Evolutionary conservation across 1,284 basidiomycete species (phyloP).

Genomic region (Kwoniella shivajii): DNA sequence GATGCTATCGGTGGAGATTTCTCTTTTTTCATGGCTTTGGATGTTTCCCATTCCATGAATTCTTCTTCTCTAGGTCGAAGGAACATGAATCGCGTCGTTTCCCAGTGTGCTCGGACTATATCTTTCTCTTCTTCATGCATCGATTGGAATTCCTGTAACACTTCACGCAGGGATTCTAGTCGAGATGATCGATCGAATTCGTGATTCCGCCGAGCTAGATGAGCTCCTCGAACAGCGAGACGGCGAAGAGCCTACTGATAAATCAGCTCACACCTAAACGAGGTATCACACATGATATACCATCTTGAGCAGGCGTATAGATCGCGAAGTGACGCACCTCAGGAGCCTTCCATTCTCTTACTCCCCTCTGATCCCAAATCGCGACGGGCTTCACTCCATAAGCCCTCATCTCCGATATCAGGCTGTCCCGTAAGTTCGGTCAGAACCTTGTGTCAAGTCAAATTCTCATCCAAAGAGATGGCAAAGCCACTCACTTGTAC

Average conservation of each 20-base stretch:
- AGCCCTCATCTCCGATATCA: slow-evolving; percentile 44
- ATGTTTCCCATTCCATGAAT: background rate
- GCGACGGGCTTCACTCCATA: slow-evolving; percentile 45
- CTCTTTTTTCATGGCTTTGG: background rate
- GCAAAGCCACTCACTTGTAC: slow-evolving; percentile 43
- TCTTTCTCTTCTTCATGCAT: slow-evolving; percentile 21
- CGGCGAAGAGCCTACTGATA: slow-evolving; percentile 25
- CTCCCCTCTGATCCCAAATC: slow-evolving; percentile 50
- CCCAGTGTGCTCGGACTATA: slow-evolving; percentile 21
- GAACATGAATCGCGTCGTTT: slow-evolving; percentile 18
- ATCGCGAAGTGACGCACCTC: slow-evolving; percentile 43
- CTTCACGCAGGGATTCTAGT: slow-evolving; percentile 15
- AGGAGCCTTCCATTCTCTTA: slow-evolving; percentile 50
- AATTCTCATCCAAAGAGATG: background rate
- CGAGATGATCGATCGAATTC: slow-evolving; percentile 33
- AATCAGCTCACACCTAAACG: background rate
- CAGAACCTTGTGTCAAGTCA: background rate
- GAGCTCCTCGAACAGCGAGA: slow-evolving; percentile 21
- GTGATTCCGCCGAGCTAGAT: slow-evolving; percentile 39
- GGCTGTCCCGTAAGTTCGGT: slow-evolving; percentile 19
- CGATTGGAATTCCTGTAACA: slow-evolving; percentile 12
- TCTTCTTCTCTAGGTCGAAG: slow-evolving; percentile 1
- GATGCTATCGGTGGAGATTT: background rate
- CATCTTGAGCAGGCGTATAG: no score
- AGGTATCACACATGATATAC: no score